These are phyloP conservation scores for Starmerella bacillaris DNA, from an alignment of 805 yeast species.

Conservation along the genomic window DNA sequence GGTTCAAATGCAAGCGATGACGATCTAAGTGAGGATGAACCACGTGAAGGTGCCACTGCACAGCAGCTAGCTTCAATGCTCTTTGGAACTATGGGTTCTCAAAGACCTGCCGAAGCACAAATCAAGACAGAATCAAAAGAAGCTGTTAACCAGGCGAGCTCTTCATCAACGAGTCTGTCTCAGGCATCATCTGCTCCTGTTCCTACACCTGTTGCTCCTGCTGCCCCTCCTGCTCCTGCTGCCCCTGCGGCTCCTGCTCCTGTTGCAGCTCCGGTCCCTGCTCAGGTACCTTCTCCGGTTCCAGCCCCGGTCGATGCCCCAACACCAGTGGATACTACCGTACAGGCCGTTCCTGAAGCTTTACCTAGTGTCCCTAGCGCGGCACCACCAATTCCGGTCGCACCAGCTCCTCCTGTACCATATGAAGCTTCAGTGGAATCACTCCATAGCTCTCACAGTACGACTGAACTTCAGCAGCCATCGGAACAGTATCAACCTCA, in stretches of 20 bases:
- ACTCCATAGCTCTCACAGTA: too few species aligned
- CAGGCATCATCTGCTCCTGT: conserved; percentile 18
- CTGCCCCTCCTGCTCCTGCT: background rate
- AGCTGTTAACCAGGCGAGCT: conserved; percentile 19
- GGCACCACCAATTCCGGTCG: conserved; percentile 3
- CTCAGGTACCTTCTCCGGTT: conserved; percentile 1
- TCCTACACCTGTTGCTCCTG: background rate
- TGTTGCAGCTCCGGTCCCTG: conserved; percentile 1
- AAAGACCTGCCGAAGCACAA: conserved; percentile 13
- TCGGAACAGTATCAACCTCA: background rate
- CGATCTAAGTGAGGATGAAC: conserved; percentile 20
- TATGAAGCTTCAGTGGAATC: conserved; percentile 19
- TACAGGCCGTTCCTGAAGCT: conserved; percentile 17
- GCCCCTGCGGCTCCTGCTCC: conserved; percentile 3
- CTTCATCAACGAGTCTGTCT: conserved; percentile 23
- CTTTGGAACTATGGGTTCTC: conserved; percentile 27
- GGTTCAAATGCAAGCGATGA: conserved; percentile 21
- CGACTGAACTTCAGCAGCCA: too few species aligned
- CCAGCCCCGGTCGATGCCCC: background rate
- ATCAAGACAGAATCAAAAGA: conserved; percentile 5
- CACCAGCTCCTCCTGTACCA: conserved; percentile 1
- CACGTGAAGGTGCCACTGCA: conserved; percentile 24
- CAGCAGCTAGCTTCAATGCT: conserved; percentile 27
- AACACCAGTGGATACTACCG: conserved; percentile 8
- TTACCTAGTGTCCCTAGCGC: conserved; percentile 12